Percentiles rank a stretch among this genome's conserved stretches.
phyloP scores from a whole-genome alignment of 176 grass and related monocot genomes.

The Phoenix roebelenii region DNA sequence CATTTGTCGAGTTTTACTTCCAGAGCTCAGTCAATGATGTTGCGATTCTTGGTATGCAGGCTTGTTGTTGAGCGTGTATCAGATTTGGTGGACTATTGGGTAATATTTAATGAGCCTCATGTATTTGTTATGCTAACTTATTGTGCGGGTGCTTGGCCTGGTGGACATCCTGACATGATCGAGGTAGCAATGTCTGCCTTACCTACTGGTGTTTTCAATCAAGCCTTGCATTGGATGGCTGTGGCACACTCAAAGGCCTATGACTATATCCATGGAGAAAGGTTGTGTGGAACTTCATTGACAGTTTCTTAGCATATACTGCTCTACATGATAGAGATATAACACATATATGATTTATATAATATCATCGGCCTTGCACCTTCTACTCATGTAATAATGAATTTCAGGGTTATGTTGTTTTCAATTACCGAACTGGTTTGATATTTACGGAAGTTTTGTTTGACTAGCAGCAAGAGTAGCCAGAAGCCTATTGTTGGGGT shows the following conservation, averaged over 20 bases:
- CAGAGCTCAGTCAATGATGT: too few species aligned
- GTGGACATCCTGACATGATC: conserved; percentile 82
- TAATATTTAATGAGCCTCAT: conserved; percentile 91
- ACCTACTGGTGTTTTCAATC: conserved; percentile 76
- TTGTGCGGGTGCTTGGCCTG: conserved; percentile 94
- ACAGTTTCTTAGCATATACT: conserved; percentile 5
- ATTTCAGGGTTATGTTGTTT: too few species aligned
- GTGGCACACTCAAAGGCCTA: conserved; percentile 77
- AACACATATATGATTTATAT: too few species aligned
- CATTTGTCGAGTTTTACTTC: too few species aligned
- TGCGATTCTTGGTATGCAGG: conserved; percentile 32
- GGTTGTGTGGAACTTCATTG: conserved; percentile 25
- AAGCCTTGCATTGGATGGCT: conserved; percentile 76
- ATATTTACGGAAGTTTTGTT: conserved; percentile 26
- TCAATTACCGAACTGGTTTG: neutral
- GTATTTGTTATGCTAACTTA: conserved; percentile 95
- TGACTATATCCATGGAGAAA: conserved; percentile 75
- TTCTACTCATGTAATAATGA: too few species aligned
- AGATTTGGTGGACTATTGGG: conserved; percentile 94
- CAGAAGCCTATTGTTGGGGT: conserved; percentile 56
- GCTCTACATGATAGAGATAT: too few species aligned
- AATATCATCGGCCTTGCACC: too few species aligned
- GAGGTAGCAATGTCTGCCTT: conserved; percentile 81
- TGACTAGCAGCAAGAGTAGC: conserved; percentile 34
- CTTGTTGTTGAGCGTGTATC: conserved; percentile 73